Evolutionary conservation across 805 yeast genomes (phyloP).

Genomic region (Scheffersomyces ergatensis): DNA sequence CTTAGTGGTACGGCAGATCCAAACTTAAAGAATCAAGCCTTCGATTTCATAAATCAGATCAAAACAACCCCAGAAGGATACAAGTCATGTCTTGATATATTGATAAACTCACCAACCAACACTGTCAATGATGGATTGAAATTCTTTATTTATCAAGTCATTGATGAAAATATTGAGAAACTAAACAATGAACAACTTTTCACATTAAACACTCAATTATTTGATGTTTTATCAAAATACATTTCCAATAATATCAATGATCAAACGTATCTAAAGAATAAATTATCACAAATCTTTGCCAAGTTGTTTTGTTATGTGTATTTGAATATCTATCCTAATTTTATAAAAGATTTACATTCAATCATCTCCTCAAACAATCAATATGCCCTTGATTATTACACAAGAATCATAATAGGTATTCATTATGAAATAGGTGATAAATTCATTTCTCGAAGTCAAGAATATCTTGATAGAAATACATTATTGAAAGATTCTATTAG

Average conservation of each 20-base stretch:
- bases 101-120: slow-evolving; percentile 20
- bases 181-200: slow-evolving; percentile 45
- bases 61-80: slow-evolving; percentile 56
- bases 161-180: slow-evolving; percentile 52
- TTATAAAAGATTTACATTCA: slow-evolving; percentile 28
- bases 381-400: slow-evolving; percentile 64
- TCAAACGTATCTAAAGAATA: slow-evolving; percentile 33
- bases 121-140: slow-evolving; percentile 53
- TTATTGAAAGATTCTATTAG: slow-evolving; percentile 81
- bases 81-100: slow-evolving; percentile 51
- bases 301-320: slow-evolving; percentile 36
- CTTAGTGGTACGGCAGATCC: slow-evolving; percentile 66
- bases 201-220: slow-evolving; percentile 46
- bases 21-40: slow-evolving; percentile 54
- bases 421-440: slow-evolving; percentile 95
- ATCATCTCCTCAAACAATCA: slow-evolving; percentile 16
- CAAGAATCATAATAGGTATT: slow-evolving; percentile 68
- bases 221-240: slow-evolving; percentile 37
- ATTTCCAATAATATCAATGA: slow-evolving; percentile 19
- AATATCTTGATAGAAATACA: slow-evolving; percentile 62
- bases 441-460: slow-evolving; percentile 67
- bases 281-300: slow-evolving; percentile 32
- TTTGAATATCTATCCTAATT: slow-evolving; percentile 27
- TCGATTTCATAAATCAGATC: slow-evolving; percentile 50
- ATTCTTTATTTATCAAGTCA: slow-evolving; percentile 69